Evolutionary conservation across 331 rosid genomes (phyloP), one percentile per base, ranked within the genome.

Genomic region (Phaseolus coccineus): DNA sequence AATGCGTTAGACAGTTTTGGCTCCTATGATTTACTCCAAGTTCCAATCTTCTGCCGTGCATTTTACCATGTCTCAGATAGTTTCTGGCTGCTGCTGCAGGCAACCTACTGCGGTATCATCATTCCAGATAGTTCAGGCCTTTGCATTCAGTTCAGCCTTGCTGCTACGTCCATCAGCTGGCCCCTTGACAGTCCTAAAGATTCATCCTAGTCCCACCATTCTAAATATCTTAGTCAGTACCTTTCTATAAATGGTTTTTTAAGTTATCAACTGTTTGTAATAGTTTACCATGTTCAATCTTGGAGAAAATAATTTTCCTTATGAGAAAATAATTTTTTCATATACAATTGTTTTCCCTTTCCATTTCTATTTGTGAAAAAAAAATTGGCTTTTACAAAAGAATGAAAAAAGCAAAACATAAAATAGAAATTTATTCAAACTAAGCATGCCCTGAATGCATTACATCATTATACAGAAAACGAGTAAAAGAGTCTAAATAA

Each of bases 401-500:
- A 62, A 51, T 71, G 67, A 39, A 59, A 50, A 56, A 69, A 28
- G 37, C 0, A 51, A 42, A 73, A 74, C 33, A 66, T 0, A 30
- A 74, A 28, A 19, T 19, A 64, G 24, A 71, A 51, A 13, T 7
- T 57, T 61, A 46, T 28, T 59, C 59, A 69, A 64, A 37, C 71
- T 28, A 14, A 82, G 31, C 4, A 58, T 35, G 22, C 51, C 73
- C 68, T 59, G 28, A 67, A 82, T 35, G 22, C 25, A 76, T 73
- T 71, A 68, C 76, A 53, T 3, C 70, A 55, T 42, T 56, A 47
- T 14, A 19, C 3, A 33, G 24, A 44, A 25, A 67, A 51, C 12
- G 2, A 7, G 70, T 44, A 67, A 24, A 50, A 59, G 48, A 37
- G 65, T 64, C 58, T 70, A 77, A 61, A 44, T 31, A 62, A 75